Evolutionary conservation across 2,329 filamentous ascomycete genomes (phyloP).

Genomic region (Sphaerostilbella broomeana): DNA sequence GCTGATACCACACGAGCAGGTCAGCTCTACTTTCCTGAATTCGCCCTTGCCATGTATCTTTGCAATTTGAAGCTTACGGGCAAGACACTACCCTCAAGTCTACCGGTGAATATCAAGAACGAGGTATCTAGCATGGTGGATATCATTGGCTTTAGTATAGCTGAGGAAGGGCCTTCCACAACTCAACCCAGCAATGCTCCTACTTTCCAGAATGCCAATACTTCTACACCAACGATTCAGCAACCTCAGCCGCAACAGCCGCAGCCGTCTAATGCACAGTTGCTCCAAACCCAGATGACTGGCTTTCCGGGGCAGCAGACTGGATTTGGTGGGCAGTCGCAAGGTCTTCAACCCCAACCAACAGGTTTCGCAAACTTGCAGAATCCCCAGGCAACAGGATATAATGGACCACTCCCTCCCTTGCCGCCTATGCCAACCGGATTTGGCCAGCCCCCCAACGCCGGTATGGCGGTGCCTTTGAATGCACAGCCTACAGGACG

Average conservation of each 20-base stretch:
- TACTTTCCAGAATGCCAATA: slow-evolving; percentile 53
- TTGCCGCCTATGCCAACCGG: slow-evolving; percentile 74
- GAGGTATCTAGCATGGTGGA: slow-evolving; percentile 99
- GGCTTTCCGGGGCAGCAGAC: slow-evolving; percentile 55
- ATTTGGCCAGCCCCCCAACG: slow-evolving; percentile 44
- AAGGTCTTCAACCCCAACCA: slow-evolving; percentile 58
- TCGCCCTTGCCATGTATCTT: slow-evolving; percentile 95
- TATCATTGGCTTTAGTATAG: slow-evolving; percentile 92
- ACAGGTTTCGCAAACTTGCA: slow-evolving; percentile 63
- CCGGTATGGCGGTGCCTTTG: slow-evolving; percentile 54
- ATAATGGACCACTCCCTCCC: slow-evolving; percentile 76
- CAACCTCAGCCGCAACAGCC: slow-evolving; percentile 69
- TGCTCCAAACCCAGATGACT: slow-evolving; percentile 61
- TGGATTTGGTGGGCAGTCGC: slow-evolving; percentile 51
- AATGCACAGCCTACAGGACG: slow-evolving; percentile 91
- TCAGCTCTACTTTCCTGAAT: slow-evolving; percentile 94
- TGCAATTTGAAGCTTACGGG: slow-evolving; percentile 90
- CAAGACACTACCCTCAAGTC: slow-evolving; percentile 64
- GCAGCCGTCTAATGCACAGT: slow-evolving; percentile 63
- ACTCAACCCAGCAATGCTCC: slow-evolving; percentile 57
- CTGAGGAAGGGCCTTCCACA: slow-evolving; percentile 59
- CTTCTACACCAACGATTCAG: slow-evolving; percentile 50
- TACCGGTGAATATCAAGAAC: slow-evolving; percentile 86
- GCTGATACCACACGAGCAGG: slow-evolving; percentile 95
- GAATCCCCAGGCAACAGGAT: slow-evolving; percentile 71